Conservation (phyloP, 192 early-diverging fungal genomes). For the Powellomyces hirtus region DNA sequence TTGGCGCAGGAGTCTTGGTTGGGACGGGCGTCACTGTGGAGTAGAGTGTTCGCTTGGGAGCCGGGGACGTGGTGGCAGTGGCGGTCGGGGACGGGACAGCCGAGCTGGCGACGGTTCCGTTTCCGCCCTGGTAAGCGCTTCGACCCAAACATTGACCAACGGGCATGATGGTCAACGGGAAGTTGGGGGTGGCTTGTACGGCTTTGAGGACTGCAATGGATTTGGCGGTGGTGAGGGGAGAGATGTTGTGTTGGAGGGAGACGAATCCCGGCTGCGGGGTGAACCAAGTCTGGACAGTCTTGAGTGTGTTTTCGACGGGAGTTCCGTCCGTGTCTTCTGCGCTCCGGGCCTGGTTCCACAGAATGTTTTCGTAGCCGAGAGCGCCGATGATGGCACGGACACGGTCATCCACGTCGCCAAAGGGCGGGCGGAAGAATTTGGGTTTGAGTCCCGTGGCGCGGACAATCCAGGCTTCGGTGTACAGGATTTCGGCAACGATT, state of each 20-base stretch:
- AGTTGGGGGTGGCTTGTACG: background rate
- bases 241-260: slow-evolving; percentile 43
- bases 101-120: background rate
- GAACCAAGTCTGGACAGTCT: slow-evolving; percentile 38
- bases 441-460: slow-evolving; percentile 43
- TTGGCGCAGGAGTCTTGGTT: too few species aligned
- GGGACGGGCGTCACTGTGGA: too few species aligned
- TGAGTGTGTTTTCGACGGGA: slow-evolving; percentile 1
- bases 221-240: background rate
- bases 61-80: background rate
- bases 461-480: slow-evolving; percentile 55
- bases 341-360: slow-evolving; percentile 35
- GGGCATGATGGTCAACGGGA: slow-evolving; percentile 13
- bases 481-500: slow-evolving; percentile 67
- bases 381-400: slow-evolving; percentile 61
- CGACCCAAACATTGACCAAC: background rate
- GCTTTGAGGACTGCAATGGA: slow-evolving; percentile 11
- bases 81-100: background rate
- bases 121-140: background rate
- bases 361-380: slow-evolving; percentile 46
- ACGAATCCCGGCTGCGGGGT: slow-evolving; percentile 33
- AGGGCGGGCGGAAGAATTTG: slow-evolving; percentile 61
- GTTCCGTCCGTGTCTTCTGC: slow-evolving; percentile 25
- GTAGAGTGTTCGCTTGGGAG: too few species aligned
- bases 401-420: slow-evolving; percentile 73